Conservation (phyloP, 768 basidiomycete species). For the Gautieria morchelliformis region DNA sequence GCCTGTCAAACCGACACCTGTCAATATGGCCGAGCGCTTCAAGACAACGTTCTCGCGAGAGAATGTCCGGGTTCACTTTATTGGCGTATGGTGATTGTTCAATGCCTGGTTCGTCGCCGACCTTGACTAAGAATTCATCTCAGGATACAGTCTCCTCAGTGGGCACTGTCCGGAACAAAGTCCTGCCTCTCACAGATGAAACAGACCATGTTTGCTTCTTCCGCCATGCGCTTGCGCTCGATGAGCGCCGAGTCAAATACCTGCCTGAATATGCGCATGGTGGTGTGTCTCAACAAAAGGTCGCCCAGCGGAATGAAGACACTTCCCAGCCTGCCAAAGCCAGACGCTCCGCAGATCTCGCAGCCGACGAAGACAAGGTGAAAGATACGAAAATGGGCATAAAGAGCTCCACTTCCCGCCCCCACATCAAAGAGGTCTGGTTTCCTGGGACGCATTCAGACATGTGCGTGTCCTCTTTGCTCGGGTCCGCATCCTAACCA, state of each 20-base stretch:
- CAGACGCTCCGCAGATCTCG: constrained; percentile 4
- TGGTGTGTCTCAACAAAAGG: not conserved
- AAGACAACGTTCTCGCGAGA: constrained; percentile 26
- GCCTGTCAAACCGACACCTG: not conserved
- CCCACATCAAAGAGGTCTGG: constrained; percentile 32
- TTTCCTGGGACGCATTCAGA: constrained; percentile 32
- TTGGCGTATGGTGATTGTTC: constrained; percentile 30
- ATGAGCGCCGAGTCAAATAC: constrained; percentile 39
- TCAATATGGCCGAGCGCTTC: constrained; percentile 17
- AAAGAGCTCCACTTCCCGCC: not conserved
- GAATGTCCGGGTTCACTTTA: constrained; percentile 31
- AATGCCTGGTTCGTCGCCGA: not conserved
- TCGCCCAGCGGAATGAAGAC: not conserved
- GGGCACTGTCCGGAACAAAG: constrained; percentile 23
- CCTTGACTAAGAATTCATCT: no score
- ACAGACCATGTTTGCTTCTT: constrained; percentile 31
- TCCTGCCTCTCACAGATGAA: constrained; percentile 23
- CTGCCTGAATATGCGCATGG: constrained; percentile 31
- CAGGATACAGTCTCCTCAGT: constrained; percentile 41
- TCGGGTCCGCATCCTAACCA: not conserved
- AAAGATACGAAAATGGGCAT: no score
- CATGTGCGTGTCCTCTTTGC: constrained; percentile 19
- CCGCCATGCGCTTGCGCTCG: constrained; percentile 38
- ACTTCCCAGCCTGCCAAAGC: not conserved
- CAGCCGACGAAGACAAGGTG: not conserved